Base-by-base conservation (phyloP, 495 filamentous ascomycete genomes). In the Lindgomyces ingoldianus region DNA sequence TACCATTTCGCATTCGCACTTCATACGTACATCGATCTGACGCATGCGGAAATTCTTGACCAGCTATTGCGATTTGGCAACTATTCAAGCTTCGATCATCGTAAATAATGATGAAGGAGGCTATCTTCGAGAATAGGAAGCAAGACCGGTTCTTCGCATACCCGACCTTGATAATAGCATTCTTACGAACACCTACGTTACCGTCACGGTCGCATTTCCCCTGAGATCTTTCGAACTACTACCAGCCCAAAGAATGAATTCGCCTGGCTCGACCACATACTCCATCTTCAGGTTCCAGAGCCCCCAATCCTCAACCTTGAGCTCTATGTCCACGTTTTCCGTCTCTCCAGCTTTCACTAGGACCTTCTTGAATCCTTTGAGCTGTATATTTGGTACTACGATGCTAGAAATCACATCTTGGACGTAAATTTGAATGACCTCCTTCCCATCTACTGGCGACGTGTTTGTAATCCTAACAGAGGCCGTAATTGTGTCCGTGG, bases 321-420 rank as follows among this genome's bases (percentile, higher is more conserved):
- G 71, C 9, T 70, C 66, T 0, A 96, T 79, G 18, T 80, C 73
- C n/a, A 93, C 81, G 39, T 82, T 78, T 74, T 86, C 85, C 1
- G 82, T 85, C 80, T 94, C 85, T 1, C 87, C 87, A 0, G 86
- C 81, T 58, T 87, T 79, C 9, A 95, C 74, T 53, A 79, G 78
- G 0, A 94, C 87, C 75, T 94, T 95, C 64, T 85, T 83, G 73
- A 96, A 95, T 0, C 87, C 90, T 59, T 88, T 88, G 0, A 95
- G 77, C 72, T 92, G 88, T 60, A 91, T 89, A 54, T 88, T 83
- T 2, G 91, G 90, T 19, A 89, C 80, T 49, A 81, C 83, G 25
- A 74, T 63, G 2, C 41, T 56, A 11, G 70, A 48, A 11, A 73
- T 57, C n/a, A 72, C 52, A 41, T 73, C 81, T 77, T 76, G 73